phyloP scores from a whole-genome alignment of 2,329 filamentous ascomycete genomes.

The Paracoccidioides brasiliensis region DNA sequence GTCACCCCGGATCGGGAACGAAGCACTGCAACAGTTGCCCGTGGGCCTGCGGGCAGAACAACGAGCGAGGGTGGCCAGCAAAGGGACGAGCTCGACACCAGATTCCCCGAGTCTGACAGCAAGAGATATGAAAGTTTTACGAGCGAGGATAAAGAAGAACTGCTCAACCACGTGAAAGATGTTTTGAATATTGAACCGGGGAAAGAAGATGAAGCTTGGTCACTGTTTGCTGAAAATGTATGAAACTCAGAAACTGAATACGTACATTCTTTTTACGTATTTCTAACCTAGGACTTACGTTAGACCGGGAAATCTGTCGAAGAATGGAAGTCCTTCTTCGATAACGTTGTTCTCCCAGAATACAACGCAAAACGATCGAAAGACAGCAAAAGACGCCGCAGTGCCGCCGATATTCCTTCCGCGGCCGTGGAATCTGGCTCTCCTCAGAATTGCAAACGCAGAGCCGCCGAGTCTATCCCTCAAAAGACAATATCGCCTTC shows the following conservation, averaged over 20 bases:
- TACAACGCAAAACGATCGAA: constrained; percentile 8
- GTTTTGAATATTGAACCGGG: constrained; percentile 12
- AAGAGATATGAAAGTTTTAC: constrained; percentile 10
- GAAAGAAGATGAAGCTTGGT: constrained; percentile 14
- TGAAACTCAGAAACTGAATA: not conserved
- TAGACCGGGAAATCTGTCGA: constrained; percentile 6
- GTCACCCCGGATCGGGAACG: constrained; percentile 12
- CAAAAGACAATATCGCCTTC: constrained; percentile 2
- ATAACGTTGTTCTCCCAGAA: constrained; percentile 11
- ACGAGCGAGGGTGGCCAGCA: not conserved
- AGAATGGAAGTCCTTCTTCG: constrained; percentile 13
- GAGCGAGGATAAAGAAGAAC: constrained; percentile 11
- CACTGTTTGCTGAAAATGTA: constrained; percentile 13
- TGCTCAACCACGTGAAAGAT: constrained; percentile 14
- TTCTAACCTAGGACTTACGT: not conserved
- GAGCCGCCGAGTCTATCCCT: constrained; percentile 4
- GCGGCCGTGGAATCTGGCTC: constrained; percentile 1
- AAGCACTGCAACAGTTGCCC: not conserved
- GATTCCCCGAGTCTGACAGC: not conserved
- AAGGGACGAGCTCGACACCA: not conserved
- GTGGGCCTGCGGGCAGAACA: not conserved
- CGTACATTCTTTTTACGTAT: not conserved
- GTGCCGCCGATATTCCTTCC: not conserved
- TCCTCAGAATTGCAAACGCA: constrained; percentile 3
- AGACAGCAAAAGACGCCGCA: constrained; percentile 4